Evolutionary conservation across 139 green algal species (phyloP).

Genomic region (Coelastrella sp.): DNA sequence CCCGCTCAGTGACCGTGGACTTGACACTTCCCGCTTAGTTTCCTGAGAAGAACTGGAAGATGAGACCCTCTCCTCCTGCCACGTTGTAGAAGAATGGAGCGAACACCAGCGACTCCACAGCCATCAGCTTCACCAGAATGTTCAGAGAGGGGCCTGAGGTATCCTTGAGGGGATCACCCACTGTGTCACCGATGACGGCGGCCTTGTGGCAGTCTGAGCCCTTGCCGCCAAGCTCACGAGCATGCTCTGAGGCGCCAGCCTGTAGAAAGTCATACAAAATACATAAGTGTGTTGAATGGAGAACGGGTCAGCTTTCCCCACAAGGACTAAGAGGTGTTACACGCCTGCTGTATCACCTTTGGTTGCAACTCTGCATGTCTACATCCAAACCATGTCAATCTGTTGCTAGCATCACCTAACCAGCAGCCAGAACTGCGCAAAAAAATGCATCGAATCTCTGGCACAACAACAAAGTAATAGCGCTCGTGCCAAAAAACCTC

Average conservation of each 20-base stretch:
- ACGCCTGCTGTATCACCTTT: no score
- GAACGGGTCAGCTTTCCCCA: no score
- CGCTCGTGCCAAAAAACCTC: background rate
- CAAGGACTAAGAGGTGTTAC: no score
- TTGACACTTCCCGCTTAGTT: background rate
- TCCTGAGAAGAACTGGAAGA: constrained; percentile 65
- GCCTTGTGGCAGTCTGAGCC: constrained; percentile 98
- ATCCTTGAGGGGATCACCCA: constrained; percentile 98
- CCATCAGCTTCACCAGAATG: constrained; percentile 99
- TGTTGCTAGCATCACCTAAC: no score
- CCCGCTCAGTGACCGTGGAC: no score
- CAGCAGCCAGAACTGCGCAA: no score
- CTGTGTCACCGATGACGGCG: constrained; percentile 98
- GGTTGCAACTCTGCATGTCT: no score
- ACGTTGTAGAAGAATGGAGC: constrained; percentile 74
- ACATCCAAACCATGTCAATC: no score
- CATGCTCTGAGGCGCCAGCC: constrained; percentile 86
- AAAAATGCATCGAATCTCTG: no score
- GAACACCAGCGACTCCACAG: constrained; percentile 95
- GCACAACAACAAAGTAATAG: no score
- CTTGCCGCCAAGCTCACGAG: constrained; percentile 94
- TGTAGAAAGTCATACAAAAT: constrained; percentile 34
- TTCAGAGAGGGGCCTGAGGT: constrained; percentile 94
- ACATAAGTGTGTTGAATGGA: no score
- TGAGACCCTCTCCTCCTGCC: constrained; percentile 64